Evolutionary conservation across 495 filamentous ascomycete genomes (phyloP).

Genomic region (Opeltia flavorubescens): DNA sequence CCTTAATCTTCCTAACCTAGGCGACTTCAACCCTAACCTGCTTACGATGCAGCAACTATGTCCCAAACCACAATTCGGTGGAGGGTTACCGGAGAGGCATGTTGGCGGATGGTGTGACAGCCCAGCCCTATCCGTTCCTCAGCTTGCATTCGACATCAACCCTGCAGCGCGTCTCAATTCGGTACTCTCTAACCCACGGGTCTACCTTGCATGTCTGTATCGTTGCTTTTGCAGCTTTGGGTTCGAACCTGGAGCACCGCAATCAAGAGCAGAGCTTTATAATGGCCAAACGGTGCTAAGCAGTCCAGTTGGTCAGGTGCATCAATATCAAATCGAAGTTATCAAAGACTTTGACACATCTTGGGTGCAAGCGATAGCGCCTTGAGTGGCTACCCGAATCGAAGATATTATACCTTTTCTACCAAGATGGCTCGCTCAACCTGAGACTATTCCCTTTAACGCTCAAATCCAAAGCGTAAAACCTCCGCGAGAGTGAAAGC

Average conservation of each 20-base stretch:
- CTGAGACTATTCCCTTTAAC: not conserved
- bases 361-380: not conserved
- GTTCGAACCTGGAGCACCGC: not conserved
- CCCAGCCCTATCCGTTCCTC: not conserved
- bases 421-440: not conserved
- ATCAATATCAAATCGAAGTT: not conserved
- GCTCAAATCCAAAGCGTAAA: not conserved
- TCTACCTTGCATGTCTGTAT: not conserved
- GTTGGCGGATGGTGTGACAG: slow-evolving; percentile 3
- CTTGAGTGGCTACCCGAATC: not conserved
- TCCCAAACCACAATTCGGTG: slow-evolving; percentile 6
- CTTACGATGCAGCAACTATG: slow-evolving; percentile 6
- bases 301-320: not conserved
- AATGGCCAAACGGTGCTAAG: not conserved
- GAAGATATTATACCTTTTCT: not conserved
- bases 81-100: not conserved
- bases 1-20: not conserved
- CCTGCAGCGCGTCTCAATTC: not conserved
- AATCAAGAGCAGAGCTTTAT: not conserved
- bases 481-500: not conserved
- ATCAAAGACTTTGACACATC: not conserved
- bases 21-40: not conserved
- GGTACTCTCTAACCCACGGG: not conserved
- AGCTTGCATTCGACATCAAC: not conserved
- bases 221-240: slow-evolving; percentile 5